phyloP scores from a whole-genome alignment of 2,329 filamentous ascomycete genomes.

The Penicillium sp. region DNA sequence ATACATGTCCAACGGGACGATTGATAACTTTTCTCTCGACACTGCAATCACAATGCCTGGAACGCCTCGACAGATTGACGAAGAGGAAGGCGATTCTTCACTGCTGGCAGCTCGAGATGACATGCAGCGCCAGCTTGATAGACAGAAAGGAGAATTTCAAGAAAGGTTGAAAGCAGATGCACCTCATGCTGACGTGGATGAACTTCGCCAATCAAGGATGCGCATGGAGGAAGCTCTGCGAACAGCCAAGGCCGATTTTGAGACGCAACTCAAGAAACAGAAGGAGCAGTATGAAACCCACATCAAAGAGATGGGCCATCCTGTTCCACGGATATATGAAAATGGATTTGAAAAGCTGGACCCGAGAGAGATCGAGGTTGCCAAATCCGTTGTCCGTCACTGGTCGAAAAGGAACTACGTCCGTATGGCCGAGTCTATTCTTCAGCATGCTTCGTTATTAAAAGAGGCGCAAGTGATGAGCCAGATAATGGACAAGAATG shows the following conservation, averaged over 20 bases:
- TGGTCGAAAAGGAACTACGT: constrained; percentile 88
- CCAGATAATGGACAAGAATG: constrained; percentile 87
- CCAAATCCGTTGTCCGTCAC: constrained; percentile 62
- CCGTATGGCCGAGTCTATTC: constrained; percentile 84
- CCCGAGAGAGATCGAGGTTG: constrained; percentile 67
- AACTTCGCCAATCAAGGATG: constrained; percentile 75
- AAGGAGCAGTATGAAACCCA: constrained; percentile 80
- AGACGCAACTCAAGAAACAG: constrained; percentile 77
- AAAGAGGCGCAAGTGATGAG: constrained; percentile 99
- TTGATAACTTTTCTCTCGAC: constrained; percentile 95
- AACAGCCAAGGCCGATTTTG: constrained; percentile 80
- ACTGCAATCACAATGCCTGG: constrained; percentile 92
- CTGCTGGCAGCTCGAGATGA: constrained; percentile 73
- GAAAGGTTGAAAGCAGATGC: constrained; percentile 74
- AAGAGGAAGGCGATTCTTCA: constrained; percentile 57
- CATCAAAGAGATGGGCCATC: constrained; percentile 66
- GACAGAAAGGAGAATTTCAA: constrained; percentile 77
- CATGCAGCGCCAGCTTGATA: constrained; percentile 77
- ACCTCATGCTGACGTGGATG: constrained; percentile 69
- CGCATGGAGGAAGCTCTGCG: constrained; percentile 79
- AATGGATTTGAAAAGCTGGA: constrained; percentile 54
- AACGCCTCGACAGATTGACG: constrained; percentile 70
- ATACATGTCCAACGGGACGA: constrained; percentile 88
- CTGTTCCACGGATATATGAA: constrained; percentile 52
- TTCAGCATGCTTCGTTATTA: constrained; percentile 80